A percentile compares a stretch with the other conserved stretches of the same genome.
Evolutionary conservation across 73 alveolate genomes (phyloP).

Genomic region (Paramecium sexaurelia): DNA sequence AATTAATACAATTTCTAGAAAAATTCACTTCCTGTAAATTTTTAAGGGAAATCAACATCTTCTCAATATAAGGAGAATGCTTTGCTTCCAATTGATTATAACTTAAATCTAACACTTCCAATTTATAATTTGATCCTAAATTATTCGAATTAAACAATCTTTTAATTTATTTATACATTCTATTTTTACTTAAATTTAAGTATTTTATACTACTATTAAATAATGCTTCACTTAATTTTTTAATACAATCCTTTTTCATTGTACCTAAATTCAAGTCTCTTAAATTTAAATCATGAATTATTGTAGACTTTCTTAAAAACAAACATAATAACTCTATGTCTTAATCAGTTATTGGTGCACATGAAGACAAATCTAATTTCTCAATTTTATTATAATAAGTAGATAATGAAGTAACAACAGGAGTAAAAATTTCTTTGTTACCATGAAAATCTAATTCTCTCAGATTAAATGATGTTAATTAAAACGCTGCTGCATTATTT

Average conservation of each 20-base stretch:
- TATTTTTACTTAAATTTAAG: constrained; percentile 39
- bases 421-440: background rate
- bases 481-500: background rate
- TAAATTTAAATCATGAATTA: constrained; percentile 8
- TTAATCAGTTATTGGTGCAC: constrained; percentile 17
- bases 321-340: constrained; percentile 1
- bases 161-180: constrained; percentile 33
- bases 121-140: constrained; percentile 7
- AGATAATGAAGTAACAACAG: background rate
- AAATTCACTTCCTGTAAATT: background rate
- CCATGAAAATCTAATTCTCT: constrained; percentile 60
- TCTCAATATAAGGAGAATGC: constrained; percentile 26
- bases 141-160: background rate
- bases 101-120: constrained; percentile 42
- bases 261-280: constrained; percentile 46
- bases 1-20: constrained; percentile 1
- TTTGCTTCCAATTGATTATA: constrained; percentile 33
- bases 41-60: background rate
- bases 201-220: constrained; percentile 22
- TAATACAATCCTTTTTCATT: background rate
- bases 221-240: constrained; percentile 38
- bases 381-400: constrained; percentile 48
- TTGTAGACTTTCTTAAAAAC: constrained; percentile 25
- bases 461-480: constrained; percentile 41
- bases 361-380: constrained; percentile 2